Percentiles rank a stretch among this genome's conserved stretches.
Conservation (phyloP, 768 basidiomycete genomes). For the Pleurotus citrinopileatus region DNA sequence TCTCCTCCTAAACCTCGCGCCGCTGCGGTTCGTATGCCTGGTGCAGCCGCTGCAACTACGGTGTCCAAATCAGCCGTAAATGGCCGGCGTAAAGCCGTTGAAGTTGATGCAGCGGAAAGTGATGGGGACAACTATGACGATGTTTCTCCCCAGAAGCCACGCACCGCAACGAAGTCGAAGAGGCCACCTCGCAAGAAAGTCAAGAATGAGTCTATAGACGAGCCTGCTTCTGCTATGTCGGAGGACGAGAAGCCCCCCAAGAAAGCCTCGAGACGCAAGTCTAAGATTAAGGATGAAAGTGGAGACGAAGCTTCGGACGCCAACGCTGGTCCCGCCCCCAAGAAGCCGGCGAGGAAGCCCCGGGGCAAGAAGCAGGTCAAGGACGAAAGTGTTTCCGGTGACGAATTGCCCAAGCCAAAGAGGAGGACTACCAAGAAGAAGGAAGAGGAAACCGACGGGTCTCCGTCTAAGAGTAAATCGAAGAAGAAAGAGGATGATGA, state of each 20-base stretch:
- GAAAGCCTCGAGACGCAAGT: constrained; percentile 36
- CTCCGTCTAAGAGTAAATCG: constrained; percentile 47
- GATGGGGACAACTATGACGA: constrained; percentile 44
- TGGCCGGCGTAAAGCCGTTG: constrained; percentile 34
- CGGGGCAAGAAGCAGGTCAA: constrained; percentile 52
- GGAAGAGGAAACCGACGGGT: constrained; percentile 26
- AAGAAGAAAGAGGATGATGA: constrained; percentile 69
- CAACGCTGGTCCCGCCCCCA: constrained; percentile 45
- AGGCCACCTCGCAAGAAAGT: constrained; percentile 65
- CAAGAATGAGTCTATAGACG: constrained; percentile 47
- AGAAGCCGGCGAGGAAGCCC: constrained; percentile 35
- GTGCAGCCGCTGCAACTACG: constrained; percentile 37
- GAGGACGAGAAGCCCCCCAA: constrained; percentile 36
- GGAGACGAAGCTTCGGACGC: constrained; percentile 41
- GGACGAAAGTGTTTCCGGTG: constrained; percentile 42
- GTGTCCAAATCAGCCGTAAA: constrained; percentile 31
- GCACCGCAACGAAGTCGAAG: constrained; percentile 36
- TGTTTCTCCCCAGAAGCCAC: constrained; percentile 45
- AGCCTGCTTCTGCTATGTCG: constrained; percentile 25
- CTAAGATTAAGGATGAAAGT: constrained; percentile 49
- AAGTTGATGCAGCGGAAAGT: constrained; percentile 32
- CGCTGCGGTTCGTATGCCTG: constrained; percentile 37
- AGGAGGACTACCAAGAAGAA: constrained; percentile 41
- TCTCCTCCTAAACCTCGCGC: constrained; percentile 59
- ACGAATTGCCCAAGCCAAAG: constrained; percentile 43